Evolutionary conservation across 768 basidiomycete species (phyloP).

Genomic region (Arthromyces matolae): DNA sequence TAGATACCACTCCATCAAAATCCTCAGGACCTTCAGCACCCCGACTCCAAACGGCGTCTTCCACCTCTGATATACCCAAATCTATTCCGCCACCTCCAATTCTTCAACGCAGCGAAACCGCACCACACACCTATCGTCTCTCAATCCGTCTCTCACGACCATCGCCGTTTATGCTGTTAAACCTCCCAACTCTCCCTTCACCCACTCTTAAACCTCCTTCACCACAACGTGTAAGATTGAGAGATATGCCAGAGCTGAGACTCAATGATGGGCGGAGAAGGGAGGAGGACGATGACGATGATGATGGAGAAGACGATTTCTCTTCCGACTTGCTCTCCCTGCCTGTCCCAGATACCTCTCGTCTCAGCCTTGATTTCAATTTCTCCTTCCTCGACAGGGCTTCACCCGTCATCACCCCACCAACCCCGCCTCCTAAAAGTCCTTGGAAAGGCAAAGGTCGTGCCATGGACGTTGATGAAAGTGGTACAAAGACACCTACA

Average conservation of each 20-base stretch:
- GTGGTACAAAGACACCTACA: slow-evolving; percentile 21
- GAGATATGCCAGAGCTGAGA: slow-evolving; percentile 53
- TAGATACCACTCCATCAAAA: background rate
- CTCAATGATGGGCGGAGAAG: slow-evolving; percentile 12
- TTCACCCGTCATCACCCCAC: background rate
- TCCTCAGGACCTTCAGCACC: background rate
- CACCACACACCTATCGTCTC: slow-evolving; percentile 8
- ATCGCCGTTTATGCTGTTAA: slow-evolving; percentile 37
- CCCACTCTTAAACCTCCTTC: slow-evolving; percentile 11
- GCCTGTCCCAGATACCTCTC: slow-evolving; percentile 26
- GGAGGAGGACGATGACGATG: slow-evolving; percentile 17
- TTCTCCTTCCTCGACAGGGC: slow-evolving; percentile 28
- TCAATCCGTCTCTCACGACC: slow-evolving; percentile 20
- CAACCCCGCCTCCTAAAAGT: background rate
- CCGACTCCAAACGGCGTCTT: slow-evolving; percentile 3
- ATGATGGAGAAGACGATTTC: slow-evolving; percentile 8
- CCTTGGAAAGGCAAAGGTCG: slow-evolving; percentile 8
- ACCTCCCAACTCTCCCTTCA: slow-evolving; percentile 46
- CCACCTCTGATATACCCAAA: background rate
- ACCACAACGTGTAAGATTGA: slow-evolving; percentile 29
- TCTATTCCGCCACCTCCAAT: slow-evolving; percentile 5
- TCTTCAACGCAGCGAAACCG: slow-evolving; percentile 12
- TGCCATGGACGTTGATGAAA: slow-evolving; percentile 20
- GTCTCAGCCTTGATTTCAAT: slow-evolving; percentile 22
- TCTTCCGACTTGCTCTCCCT: slow-evolving; percentile 15